Evolutionary conservation across 2,329 filamentous ascomycete species (phyloP), one percentile per base, ranked within the genome.

Genomic region (Pseudocercospora musae): DNA sequence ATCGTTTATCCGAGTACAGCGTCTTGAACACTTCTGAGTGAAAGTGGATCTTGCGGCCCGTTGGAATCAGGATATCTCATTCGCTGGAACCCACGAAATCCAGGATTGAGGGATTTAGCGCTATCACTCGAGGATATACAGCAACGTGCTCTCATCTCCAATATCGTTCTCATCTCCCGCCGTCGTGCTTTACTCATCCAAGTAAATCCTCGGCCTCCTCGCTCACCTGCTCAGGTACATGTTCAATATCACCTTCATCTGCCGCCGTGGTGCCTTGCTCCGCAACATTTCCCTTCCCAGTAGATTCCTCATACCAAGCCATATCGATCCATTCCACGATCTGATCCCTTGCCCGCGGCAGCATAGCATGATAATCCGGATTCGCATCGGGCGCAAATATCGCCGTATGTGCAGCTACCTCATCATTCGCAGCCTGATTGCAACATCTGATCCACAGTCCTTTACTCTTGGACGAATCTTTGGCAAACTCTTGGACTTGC

Each of bases 371-470:
- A 70, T 92, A 94, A 0, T 86, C 89, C 1, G 90, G 88, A 70
- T 95, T 94, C 49, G 87, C 82, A 63, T 81, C 82, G 0, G 86
- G 82, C 57, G 87, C 87, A 69, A 95, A 95, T 89, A 95, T 81
- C 82, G 85, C 80, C 81, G 88, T 91, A 76, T 98, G 95, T 27
- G 94, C 94, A 66, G 80, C 79, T 0, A 88, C 87, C 79, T 98
- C 95, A 70, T 96, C 91, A 10, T 78, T 80, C 0, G 89, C 91
- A 70, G 85, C 86, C 63, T 96, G 88, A 73, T 98, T 99, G 60
- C 92, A 80, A 87, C 88, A 76, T 70, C 86, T 84, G 66, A 82
- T 81, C 89, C 91, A 96, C 68, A 70, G 82, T 66, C 71, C 85
- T 78, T 76, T 76, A 50, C 65, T 69, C 62, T 72, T 71, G 37